Percentiles rank a stretch among this genome's conserved stretches.
Evolutionary conservation across 1,284 basidiomycete genomes (phyloP).

Genomic region (Erythrobasidium hasegawianum): DNA sequence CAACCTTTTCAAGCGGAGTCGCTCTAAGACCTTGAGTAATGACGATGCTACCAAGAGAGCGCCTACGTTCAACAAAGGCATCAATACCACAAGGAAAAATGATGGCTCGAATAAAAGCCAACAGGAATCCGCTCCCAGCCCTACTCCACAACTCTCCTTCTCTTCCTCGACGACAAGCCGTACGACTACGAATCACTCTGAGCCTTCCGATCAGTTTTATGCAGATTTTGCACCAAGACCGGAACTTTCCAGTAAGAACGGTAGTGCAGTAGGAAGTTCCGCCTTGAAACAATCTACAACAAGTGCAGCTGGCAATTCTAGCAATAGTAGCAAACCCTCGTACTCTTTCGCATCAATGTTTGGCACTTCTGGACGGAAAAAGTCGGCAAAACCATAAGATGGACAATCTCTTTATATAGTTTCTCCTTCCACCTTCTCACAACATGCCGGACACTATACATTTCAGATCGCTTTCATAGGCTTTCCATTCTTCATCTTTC

Average conservation of each 20-base stretch:
- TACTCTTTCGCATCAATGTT: conserved; percentile 1
- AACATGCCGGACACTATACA: too few species aligned
- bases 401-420: not conserved
- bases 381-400: not conserved
- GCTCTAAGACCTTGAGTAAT: conserved; percentile 18
- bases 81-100: too few species aligned
- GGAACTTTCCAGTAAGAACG: not conserved
- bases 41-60: not conserved
- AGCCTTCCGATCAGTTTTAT: conserved; percentile 30
- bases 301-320: not conserved
- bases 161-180: conserved; percentile 26
- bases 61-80: too few species aligned
- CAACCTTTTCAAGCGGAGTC: conserved; percentile 29
- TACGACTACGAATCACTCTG: conserved; percentile 15
- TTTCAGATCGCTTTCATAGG: too few species aligned
- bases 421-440: too few species aligned
- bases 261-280: too few species aligned
- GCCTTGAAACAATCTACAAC: not conserved
- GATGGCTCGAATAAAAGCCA: too few species aligned
- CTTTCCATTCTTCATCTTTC: too few species aligned
- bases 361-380: not conserved
- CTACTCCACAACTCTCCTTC: conserved; percentile 31
- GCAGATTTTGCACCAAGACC: conserved; percentile 23
- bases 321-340: not conserved
- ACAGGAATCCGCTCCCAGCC: too few species aligned